Conservation (phyloP, 495 filamentous ascomycete species). For the Neurospora hispaniola region DNA sequence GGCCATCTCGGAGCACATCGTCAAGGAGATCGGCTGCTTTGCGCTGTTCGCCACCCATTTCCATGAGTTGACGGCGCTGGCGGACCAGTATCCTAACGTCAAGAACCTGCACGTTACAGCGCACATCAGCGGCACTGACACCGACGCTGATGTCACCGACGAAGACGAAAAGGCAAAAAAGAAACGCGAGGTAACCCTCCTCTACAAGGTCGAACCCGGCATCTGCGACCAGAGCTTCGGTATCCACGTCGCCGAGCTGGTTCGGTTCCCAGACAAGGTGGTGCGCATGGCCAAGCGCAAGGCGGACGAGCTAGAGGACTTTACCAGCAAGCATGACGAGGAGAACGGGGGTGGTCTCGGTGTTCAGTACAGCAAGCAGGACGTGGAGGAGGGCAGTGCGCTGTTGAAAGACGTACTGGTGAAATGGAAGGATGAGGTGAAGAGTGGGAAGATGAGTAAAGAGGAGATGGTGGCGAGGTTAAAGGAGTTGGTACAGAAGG, state of each 20-base stretch:
- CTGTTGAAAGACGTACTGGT: constrained; percentile 77
- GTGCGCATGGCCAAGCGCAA: constrained; percentile 98
- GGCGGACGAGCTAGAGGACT: constrained; percentile 96
- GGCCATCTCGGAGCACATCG: constrained; percentile 96
- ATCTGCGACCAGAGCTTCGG: constrained; percentile 96
- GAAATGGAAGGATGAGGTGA: constrained; percentile 80
- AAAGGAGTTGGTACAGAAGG: constrained; percentile 63
- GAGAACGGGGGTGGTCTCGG: constrained; percentile 35
- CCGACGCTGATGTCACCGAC: constrained; percentile 4
- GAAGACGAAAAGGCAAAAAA: constrained; percentile 7
- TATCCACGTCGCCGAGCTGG: constrained; percentile 95
- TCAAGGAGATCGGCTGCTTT: constrained; percentile 87
- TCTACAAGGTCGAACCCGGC: constrained; percentile 92
- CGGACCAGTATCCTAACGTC: constrained; percentile 74
- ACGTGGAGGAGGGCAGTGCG: constrained; percentile 83
- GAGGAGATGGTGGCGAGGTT: constrained; percentile 72
- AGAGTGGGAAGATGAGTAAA: constrained; percentile 46
- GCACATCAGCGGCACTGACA: constrained; percentile 60
- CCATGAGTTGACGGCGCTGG: constrained; percentile 89
- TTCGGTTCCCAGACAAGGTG: constrained; percentile 95
- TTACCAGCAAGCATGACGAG: constrained; percentile 63
- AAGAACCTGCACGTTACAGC: constrained; percentile 93
- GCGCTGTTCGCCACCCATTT: constrained; percentile 97
- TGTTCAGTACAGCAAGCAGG: constrained; percentile 58
- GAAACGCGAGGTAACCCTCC: constrained; percentile 73